Evolutionary conservation across 2,329 filamentous ascomycete species (phyloP), one percentile per base, ranked within the genome.

Genomic region (Chrysoporthe austroafricana): DNA sequence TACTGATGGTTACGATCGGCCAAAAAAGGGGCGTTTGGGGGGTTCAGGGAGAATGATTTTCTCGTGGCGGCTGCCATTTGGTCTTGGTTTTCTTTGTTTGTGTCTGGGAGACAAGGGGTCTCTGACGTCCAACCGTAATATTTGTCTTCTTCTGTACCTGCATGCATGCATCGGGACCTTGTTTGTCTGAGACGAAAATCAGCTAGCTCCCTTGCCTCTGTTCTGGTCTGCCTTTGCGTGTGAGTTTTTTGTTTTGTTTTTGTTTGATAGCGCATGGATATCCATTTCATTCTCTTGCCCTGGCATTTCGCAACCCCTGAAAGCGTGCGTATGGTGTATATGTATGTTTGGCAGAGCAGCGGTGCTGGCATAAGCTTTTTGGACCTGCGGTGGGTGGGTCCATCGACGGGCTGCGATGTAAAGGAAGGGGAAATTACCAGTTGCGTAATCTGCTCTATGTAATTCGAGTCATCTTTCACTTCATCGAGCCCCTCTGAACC

Each of bases 1-100:
- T 78, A 63, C 73, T 21, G 43, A 48, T 62, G 34, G 39, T 36
- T 16, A 48, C 21, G 57, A 34, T 32, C 8, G 21, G 39, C 26
- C 7, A 21, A n/a, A 16, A 26, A 42, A n/a, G 7, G 21, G 32
- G 32, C 11, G 50, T 52, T 52, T 57, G n/a, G 11, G 34, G 16
- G 11, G 39, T 43, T 60, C 2, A 4, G 36, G 18, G 36, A 6
- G 2, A 14, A 14, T 43, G 11, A 11, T 26, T 26, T 32, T 39
- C 34, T 39, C 6, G 48, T 52, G 21, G 13, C 39, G 34, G 2
- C 9, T 39, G 32, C 36, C 56, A 26, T 26, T 26, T 26, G 26
- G 26, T 26, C 32, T 54, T 11, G 21, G 14, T 54, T 54, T 32
- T 26, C 11, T 6, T 34, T 34, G 21, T 32, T 13, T 54, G 50